A percentile compares a stretch with the other conserved stretches of the same genome.
These are phyloP conservation scores for Ascochyta viciae-villosae DNA, from an alignment of 2,329 filamentous ascomycete genomes.

Conservation along the genomic window DNA sequence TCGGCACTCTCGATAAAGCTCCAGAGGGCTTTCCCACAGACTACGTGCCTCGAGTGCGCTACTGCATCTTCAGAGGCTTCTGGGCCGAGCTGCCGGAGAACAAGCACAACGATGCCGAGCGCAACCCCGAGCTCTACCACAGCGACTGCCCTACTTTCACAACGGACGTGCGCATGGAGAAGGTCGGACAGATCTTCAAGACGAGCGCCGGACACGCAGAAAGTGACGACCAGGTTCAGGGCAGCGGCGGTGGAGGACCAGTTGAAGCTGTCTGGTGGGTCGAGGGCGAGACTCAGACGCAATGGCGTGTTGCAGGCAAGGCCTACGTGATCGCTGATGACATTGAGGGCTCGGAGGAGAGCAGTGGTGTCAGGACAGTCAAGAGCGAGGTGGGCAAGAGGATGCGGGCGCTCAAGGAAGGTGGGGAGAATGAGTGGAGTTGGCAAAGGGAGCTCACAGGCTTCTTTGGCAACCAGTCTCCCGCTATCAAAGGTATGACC, in stretches of 20 bases:
- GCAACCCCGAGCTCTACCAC: conserved; percentile 74
- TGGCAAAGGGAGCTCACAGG: conserved; percentile 82
- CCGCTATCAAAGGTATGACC: conserved; percentile 72
- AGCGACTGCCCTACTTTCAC: conserved; percentile 84
- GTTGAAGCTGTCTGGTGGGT: conserved; percentile 90
- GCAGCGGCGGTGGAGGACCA: conserved; percentile 69
- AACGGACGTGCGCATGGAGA: conserved; percentile 87
- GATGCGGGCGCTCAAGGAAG: conserved; percentile 65
- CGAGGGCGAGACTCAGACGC: conserved; percentile 69
- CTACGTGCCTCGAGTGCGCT: conserved; percentile 68
- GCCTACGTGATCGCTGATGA: conserved; percentile 79
- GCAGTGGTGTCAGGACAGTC: conserved; percentile 63
- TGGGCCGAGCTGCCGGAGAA: conserved; percentile 77
- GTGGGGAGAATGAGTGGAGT: conserved; percentile 66
- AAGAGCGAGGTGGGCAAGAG: conserved; percentile 66
- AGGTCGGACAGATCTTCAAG: conserved; percentile 73
- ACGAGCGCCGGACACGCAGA: conserved; percentile 57
- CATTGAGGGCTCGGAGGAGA: conserved; percentile 62
- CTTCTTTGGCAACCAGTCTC: conserved; percentile 89
- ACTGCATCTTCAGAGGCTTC: conserved; percentile 85
- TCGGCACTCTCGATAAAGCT: conserved; percentile 57
- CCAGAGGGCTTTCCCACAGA: conserved; percentile 51
- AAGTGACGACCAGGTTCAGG: conserved; percentile 51
- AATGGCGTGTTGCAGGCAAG: conserved; percentile 84
- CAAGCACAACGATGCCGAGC: conserved; percentile 73